Base-by-base conservation (phyloP, 805 yeast species). In the Lachancea waltii region DNA sequence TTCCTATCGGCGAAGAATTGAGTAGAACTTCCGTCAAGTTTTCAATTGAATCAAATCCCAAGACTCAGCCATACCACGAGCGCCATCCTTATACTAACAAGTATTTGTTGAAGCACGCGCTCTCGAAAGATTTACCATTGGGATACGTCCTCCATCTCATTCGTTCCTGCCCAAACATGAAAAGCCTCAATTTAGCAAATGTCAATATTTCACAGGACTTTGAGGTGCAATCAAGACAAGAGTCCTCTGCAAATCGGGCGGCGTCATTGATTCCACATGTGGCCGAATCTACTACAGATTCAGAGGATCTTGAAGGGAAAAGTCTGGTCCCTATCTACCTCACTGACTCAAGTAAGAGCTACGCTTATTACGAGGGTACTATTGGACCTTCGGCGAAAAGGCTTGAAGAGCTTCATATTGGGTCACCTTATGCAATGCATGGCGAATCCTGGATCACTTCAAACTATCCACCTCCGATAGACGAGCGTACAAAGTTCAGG, bases 101-200 rank as follows among this genome's bases (percentile, higher is more conserved):
- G 40, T 76, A 79, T 45, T 56, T 85, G 25, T 50, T 69, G 38
- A 80, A 75, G 55, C 82, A 81, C 58, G 69, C 85, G 3, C 66
- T 72, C 15, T 70, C 80, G n/a, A 76, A 72, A 47, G 96, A 86
- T 55, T 54, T 86, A 5, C 96, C 96, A 1, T 62, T 81, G 20
- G 96, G 95, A 0, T 75, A 77, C 45, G 51, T 87, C 7, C 53
- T 86, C 10, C 94, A 84, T 54, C 51, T 85, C 25, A 52, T 86
- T 26, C 70, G 70, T n/a, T 62, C 74, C 23, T 87, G 95, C 53
- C 76, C 76, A 10, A 79, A 81, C 47, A 49, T 86, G 25, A 60
- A 54, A 11, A 49, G 61, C 3, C 48, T 86, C 17, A 69, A 86
- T 49, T 56, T 86, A n/a, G 77, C 77, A 4, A 70, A 72, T 33